Evolutionary conservation across 2,329 filamentous ascomycete species (phyloP).

Genomic region (Reticulascus tulasneorum): DNA sequence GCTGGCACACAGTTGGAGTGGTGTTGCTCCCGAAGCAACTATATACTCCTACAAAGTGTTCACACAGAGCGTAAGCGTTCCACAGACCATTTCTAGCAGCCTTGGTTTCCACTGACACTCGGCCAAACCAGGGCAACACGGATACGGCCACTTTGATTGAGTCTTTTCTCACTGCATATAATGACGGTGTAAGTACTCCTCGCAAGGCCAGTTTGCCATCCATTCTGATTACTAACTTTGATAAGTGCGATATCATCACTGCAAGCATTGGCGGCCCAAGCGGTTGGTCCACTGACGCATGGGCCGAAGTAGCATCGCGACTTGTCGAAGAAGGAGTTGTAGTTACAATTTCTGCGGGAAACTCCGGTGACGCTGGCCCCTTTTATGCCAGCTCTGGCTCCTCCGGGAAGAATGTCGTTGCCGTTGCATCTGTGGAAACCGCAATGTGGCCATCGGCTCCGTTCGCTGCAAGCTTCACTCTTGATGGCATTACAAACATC

Average conservation of each 20-base stretch:
- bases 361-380: constrained; percentile 43
- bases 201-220: too few relatives aligned
- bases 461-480: constrained; percentile 25
- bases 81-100: neutral
- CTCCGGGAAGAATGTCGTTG: constrained; percentile 36
- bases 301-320: constrained; percentile 33
- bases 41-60: constrained; percentile 24
- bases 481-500: constrained; percentile 15
- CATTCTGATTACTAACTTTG: too few relatives aligned
- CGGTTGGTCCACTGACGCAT: constrained; percentile 32
- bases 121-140: constrained; percentile 1
- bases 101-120: neutral
- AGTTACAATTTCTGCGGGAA: constrained; percentile 48
- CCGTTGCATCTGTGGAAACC: constrained; percentile 37
- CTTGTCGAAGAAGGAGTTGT: constrained; percentile 43
- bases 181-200: constrained; percentile 25
- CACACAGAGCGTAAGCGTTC: neutral
- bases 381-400: constrained; percentile 41
- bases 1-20: constrained; percentile 12
- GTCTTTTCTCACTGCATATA: constrained; percentile 29
- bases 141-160: constrained; percentile 21
- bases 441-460: constrained; percentile 21
- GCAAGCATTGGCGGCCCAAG: constrained; percentile 33
- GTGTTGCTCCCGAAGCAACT: constrained; percentile 23
- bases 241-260: constrained; percentile 34